Conservation (phyloP, 2,329 filamentous ascomycete genomes). For the Periconia macrospinosa region DNA sequence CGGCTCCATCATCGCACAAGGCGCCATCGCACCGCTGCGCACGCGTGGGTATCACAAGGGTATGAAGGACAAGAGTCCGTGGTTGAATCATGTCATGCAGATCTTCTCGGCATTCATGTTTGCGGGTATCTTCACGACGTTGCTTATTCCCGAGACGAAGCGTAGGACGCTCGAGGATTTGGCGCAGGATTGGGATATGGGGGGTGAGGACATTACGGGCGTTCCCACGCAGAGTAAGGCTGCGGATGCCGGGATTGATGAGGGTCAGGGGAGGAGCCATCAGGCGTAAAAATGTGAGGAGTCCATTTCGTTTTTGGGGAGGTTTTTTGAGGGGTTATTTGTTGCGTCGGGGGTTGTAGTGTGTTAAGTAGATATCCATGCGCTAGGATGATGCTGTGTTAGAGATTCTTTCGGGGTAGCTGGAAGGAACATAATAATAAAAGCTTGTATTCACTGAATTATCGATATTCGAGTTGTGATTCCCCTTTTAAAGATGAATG, state of each 20-base stretch:
- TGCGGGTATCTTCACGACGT: conserved; percentile 65
- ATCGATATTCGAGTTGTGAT: too few relatives aligned
- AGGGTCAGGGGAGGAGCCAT: neutral
- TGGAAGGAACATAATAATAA: too few relatives aligned
- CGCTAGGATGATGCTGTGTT: too few relatives aligned
- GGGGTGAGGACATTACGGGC: conserved; percentile 34
- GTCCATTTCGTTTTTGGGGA: too few relatives aligned
- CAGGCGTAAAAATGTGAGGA: neutral
- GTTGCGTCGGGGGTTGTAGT: too few relatives aligned
- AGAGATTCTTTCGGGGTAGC: too few relatives aligned
- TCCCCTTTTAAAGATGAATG: too few relatives aligned
- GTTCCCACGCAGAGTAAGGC: conserved; percentile 20
- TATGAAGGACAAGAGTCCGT: conserved; percentile 51
- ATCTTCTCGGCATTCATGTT: conserved; percentile 83
- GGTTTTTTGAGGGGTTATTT: too few relatives aligned
- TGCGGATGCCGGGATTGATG: conserved; percentile 24
- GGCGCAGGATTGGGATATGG: conserved; percentile 47
- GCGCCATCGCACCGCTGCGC: conserved; percentile 50
- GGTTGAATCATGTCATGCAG: conserved; percentile 74
- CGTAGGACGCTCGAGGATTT: conserved; percentile 73
- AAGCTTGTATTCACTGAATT: too few relatives aligned
- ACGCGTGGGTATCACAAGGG: conserved; percentile 53
- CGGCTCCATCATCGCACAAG: conserved; percentile 54
- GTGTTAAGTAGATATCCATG: too few relatives aligned
- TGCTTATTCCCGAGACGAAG: conserved; percentile 78